Conservation (phyloP, 1,284 basidiomycete species). For the Trametes hirsuta region DNA sequence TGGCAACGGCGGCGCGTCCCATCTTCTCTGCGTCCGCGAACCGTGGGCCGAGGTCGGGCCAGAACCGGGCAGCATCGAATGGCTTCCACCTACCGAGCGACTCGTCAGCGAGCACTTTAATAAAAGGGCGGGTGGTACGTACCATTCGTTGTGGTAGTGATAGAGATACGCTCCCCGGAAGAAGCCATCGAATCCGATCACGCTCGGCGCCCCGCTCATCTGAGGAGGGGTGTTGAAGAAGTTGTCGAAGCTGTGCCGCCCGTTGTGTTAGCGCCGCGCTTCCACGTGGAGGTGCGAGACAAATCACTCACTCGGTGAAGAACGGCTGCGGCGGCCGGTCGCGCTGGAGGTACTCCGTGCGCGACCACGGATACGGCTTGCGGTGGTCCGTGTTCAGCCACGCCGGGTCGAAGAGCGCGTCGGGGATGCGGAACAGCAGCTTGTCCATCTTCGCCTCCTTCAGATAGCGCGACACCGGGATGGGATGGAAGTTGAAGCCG, state of each 20-base stretch:
- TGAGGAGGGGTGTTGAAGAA: constrained; percentile 66
- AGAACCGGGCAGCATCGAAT: constrained; percentile 87
- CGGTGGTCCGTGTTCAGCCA: constrained; percentile 56
- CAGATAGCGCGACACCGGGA: constrained; percentile 64
- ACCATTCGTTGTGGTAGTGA: constrained; percentile 62
- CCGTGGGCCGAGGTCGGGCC: constrained; percentile 84
- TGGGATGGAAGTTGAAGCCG: constrained; percentile 72
- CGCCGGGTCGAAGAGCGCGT: constrained; percentile 70
- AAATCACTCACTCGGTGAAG: constrained; percentile 55
- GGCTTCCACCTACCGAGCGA: constrained; percentile 81
- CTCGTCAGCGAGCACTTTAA: background rate
- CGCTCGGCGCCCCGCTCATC: constrained; percentile 54
- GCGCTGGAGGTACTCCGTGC: constrained; percentile 59
- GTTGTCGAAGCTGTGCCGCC: constrained; percentile 49
- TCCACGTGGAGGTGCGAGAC: background rate
- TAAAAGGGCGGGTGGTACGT: constrained; percentile 10
- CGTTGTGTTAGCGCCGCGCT: background rate
- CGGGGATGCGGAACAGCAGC: constrained; percentile 65
- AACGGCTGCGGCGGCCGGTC: constrained; percentile 70
- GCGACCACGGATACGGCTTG: constrained; percentile 8
- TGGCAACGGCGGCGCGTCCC: constrained; percentile 45
- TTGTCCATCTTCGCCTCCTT: constrained; percentile 63
- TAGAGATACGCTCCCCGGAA: constrained; percentile 74
- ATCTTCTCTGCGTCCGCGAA: constrained; percentile 76
- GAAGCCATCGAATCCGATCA: constrained; percentile 68